These are phyloP conservation scores for Malus fusca DNA, from an alignment of 306 rosid genomes.

Conservation along the genomic window DNA sequence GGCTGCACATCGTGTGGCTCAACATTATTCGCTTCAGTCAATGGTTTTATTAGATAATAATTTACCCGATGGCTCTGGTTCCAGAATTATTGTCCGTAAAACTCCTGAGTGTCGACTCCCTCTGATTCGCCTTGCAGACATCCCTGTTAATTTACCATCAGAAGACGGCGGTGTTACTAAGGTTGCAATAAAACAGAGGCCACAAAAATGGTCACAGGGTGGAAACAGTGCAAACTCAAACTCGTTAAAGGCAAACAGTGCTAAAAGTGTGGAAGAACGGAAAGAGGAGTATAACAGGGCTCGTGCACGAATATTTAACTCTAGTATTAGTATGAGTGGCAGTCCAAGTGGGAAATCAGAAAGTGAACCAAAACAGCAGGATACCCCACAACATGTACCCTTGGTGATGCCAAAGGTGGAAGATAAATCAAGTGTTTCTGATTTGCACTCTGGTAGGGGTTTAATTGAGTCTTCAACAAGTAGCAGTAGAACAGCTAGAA, in stretches of 20 bases:
- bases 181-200: slow-evolving; percentile 95
- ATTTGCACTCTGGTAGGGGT: slow-evolving; percentile 50
- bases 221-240: slow-evolving; percentile 35
- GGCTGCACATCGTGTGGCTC: slow-evolving; percentile 99
- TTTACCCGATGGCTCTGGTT: slow-evolving; percentile 85
- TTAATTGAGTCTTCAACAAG: slow-evolving; percentile 48
- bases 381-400: slow-evolving; percentile 44
- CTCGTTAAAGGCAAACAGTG: slow-evolving; percentile 36
- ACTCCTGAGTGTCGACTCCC: slow-evolving; percentile 74
- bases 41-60: slow-evolving; percentile 86
- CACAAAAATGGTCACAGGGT: slow-evolving; percentile 53
- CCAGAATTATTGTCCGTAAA: slow-evolving; percentile 87
- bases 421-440: slow-evolving; percentile 46
- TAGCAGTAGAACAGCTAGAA: slow-evolving; percentile 66
- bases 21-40: slow-evolving; percentile 86
- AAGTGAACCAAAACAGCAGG: slow-evolving; percentile 52
- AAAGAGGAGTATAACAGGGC: slow-evolving; percentile 96
- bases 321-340: slow-evolving; percentile 31
- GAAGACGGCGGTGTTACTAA: slow-evolving; percentile 53
- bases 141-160: slow-evolving; percentile 61
- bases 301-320: slow-evolving; percentile 91
- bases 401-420: slow-evolving; percentile 52
- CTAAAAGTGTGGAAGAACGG: slow-evolving; percentile 97
- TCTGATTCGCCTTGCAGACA: slow-evolving; percentile 77
- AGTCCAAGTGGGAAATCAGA: slow-evolving; percentile 53